A percentile compares a stretch with the other conserved stretches of the same genome.
Conservation (phyloP, 1,139 yeast genomes). For the Debaryomycetaceae sp. region DNA sequence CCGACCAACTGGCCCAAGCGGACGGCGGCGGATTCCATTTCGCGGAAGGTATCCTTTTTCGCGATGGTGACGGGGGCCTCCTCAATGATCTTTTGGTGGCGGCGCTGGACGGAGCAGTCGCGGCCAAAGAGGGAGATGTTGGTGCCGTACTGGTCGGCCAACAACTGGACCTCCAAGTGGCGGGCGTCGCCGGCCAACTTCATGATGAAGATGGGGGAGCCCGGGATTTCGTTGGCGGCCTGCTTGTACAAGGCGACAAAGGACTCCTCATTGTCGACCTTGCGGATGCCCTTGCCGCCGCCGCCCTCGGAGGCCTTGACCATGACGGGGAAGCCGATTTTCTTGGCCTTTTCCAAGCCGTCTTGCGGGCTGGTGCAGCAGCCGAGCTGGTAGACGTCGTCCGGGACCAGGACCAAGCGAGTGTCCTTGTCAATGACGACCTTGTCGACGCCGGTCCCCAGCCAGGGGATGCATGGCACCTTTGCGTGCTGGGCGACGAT, state of each 20-base stretch:
- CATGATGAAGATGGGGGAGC: constrained; percentile 93
- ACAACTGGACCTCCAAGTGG: constrained; percentile 87
- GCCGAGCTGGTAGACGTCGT: constrained; percentile 72
- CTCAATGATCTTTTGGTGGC: constrained; percentile 93
- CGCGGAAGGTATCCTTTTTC: constrained; percentile 67
- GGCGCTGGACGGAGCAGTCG: constrained; percentile 95
- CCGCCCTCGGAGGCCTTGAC: constrained; percentile 98
- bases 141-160: constrained; percentile 94
- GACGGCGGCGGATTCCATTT: constrained; percentile 96
- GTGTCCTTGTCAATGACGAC: constrained; percentile 59
- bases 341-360: constrained; percentile 71
- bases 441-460: constrained; percentile 90
- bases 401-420: constrained; percentile 81
- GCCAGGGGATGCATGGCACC: constrained; percentile 99
- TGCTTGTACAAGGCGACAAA: constrained; percentile 66
- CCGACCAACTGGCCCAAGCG: constrained; percentile 94
- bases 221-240: constrained; percentile 92
- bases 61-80: constrained; percentile 97
- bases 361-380: constrained; percentile 82
- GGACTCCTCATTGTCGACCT: constrained; percentile 70
- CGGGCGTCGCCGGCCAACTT: constrained; percentile 90
- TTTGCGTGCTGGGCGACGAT: constrained; percentile 97
- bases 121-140: constrained; percentile 89
- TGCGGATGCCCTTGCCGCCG: constrained; percentile 97
- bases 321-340: constrained; percentile 94